Base-by-base conservation (phyloP, 164 flowering plant species). In the Taxillus chinensis region DNA sequence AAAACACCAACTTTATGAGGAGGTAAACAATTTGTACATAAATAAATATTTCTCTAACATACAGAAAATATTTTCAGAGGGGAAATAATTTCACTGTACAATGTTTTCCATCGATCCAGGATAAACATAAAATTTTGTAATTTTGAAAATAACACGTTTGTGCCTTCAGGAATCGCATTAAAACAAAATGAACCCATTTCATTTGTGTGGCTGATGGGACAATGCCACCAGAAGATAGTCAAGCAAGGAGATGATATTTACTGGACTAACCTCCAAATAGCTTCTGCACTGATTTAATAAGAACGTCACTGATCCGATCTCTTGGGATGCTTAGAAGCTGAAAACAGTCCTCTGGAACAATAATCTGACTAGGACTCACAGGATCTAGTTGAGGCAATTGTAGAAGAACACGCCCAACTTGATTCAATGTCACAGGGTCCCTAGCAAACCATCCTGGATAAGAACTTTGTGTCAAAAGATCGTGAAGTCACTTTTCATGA, bases 361-460 rank as follows among this genome's bases (percentile, higher is more conserved):
- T 71, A 42, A 92, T 50, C 27, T 75, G 79, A 64, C 69, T 73
- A 45, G 88, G 90, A 59, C 16, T 69, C 38, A 57, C 64, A 56
- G 67, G 68, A 48, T 64, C 65, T 4, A 55, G 57, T 46, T 63
- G 60, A 40, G 80, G 73, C 40, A 69, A 65, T 65, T 71, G 80
- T 67, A 92, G 78, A 15, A 92, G 74, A 38, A 83, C 78, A 39
- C 64, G 78, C 12, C 98, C 98, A 46, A 92, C 93, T 67, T 57
- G 71, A 49, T 74, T 83, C 75, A 92, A 75, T 38, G 82, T 75
- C 57, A 9, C 57, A 27, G 96, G 87, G 73, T 90, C 85, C 79
- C 86, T 80, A 39, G 93, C 88, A 86, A 92, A 90, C 98, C 96
- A 92, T 69, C 98, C 98, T 89, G 74, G 14, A 73, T 39, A 39